A percentile compares a stretch with the other conserved stretches of the same genome.
These are phyloP conservation scores for Podila epigama DNA, from an alignment of 192 early-diverging fungal species.

Conservation along the genomic window DNA sequence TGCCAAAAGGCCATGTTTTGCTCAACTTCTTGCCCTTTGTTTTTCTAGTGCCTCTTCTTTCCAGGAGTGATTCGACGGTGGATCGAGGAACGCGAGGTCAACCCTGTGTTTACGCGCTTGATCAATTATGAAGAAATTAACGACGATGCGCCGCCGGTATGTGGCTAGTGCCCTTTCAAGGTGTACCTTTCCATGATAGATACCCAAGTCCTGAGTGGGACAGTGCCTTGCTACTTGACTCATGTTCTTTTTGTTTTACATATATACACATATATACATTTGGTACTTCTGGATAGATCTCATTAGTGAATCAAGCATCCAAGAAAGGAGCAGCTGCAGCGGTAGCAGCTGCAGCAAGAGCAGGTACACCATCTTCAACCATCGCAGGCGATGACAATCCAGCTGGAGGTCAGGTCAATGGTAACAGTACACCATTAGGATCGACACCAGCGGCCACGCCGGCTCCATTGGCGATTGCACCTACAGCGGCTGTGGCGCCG, in stretches of 20 bases:
- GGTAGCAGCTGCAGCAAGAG: slow-evolving; percentile 28
- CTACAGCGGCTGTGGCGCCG: background rate
- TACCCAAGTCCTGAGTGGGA: background rate
- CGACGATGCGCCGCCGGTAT: slow-evolving; percentile 45
- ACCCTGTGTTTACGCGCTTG: slow-evolving; percentile 28
- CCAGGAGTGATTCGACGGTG: slow-evolving; percentile 51
- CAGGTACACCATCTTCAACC: slow-evolving; percentile 27
- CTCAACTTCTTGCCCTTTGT: background rate
- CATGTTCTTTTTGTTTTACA: background rate
- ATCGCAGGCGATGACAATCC: slow-evolving; percentile 23
- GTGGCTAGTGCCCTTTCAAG: background rate
- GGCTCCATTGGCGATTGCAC: slow-evolving; percentile 2
- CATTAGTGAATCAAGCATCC: slow-evolving; percentile 20
- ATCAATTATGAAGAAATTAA: slow-evolving; percentile 47
- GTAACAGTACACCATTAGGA: background rate
- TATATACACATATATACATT: background rate
- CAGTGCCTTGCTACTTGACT: background rate
- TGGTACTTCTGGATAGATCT: slow-evolving; percentile 1
- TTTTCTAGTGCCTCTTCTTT: slow-evolving; percentile 51
- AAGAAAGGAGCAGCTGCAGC: slow-evolving; percentile 31
- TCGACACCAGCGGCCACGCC: slow-evolving; percentile 32
- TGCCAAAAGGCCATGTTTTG: background rate
- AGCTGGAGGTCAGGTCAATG: background rate
- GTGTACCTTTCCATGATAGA: slow-evolving; percentile 26
- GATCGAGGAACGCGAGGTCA: slow-evolving; percentile 35